Evolutionary conservation across 1,139 yeast genomes (phyloP).

Genomic region (Hanseniaspora sp.): DNA sequence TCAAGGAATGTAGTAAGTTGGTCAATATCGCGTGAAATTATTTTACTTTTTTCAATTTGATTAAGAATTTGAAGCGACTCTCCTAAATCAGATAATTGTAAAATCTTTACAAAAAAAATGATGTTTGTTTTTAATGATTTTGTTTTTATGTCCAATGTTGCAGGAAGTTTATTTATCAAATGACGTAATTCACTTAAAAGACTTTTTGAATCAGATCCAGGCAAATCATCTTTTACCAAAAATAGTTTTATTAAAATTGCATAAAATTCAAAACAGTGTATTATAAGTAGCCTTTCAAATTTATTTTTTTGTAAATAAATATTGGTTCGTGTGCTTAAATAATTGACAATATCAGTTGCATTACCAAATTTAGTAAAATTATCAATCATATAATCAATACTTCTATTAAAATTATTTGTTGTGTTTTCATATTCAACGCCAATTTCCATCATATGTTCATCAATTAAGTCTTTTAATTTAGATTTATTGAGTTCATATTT

Average conservation of each 20-base stretch:
- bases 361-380: background rate
- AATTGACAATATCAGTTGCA: background rate
- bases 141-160: background rate
- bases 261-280: slow-evolving; percentile 1
- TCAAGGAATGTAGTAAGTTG: background rate
- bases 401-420: too few species aligned
- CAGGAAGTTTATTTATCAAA: background rate
- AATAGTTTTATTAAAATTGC: slow-evolving; percentile 1
- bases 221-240: background rate
- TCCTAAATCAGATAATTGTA: background rate
- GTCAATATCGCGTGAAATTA: background rate
- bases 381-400: background rate
- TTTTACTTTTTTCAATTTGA: background rate
- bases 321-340: slow-evolving; percentile 5
- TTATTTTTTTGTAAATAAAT: background rate
- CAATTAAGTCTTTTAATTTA: background rate
- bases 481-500: background rate
- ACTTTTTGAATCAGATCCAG: too few species aligned
- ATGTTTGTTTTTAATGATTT: background rate
- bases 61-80: background rate
- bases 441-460: background rate
- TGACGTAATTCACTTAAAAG: background rate
- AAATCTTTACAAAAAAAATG: slow-evolving; percentile 1
- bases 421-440: background rate
- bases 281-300: background rate